A percentile compares a stretch with the other conserved stretches of the same genome.
phyloP scores from a whole-genome alignment of 2,329 filamentous ascomycete genomes.

The Gremmenia infestans region DNA sequence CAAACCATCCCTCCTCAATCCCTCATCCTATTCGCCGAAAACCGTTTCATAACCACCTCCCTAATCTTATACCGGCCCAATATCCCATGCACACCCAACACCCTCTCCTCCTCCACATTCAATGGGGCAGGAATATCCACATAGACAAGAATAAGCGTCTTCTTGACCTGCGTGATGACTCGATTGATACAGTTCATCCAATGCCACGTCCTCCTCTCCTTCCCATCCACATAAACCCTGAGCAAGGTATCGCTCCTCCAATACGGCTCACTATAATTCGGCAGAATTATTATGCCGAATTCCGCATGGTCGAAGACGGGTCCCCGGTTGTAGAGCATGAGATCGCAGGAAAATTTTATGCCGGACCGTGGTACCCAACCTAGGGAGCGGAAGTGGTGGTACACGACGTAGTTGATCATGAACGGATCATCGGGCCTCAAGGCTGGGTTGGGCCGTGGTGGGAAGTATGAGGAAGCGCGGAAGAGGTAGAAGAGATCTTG shows the following conservation, averaged over 20 bases:
- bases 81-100: constrained; percentile 54
- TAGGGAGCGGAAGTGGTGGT: constrained; percentile 92
- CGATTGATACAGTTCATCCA: constrained; percentile 88
- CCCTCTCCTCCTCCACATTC: constrained; percentile 39
- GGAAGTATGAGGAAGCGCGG: constrained; percentile 65
- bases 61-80: constrained; percentile 69
- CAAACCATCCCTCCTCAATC: neutral
- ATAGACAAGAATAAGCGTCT: constrained; percentile 84
- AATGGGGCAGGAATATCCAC: constrained; percentile 79
- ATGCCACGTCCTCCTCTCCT: constrained; percentile 59
- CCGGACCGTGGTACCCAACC: constrained; percentile 93
- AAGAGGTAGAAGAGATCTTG: constrained; percentile 57
- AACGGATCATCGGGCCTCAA: constrained; percentile 77
- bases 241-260: constrained; percentile 54
- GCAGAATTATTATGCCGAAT: constrained; percentile 80
- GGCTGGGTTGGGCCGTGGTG: constrained; percentile 41
- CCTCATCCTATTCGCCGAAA: constrained; percentile 66
- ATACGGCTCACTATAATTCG: constrained; percentile 69
- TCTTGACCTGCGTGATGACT: constrained; percentile 83
- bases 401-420: constrained; percentile 79
- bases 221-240: constrained; percentile 46
- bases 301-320: constrained; percentile 94
- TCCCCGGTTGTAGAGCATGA: constrained; percentile 87
- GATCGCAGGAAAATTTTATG: constrained; percentile 93
- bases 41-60: constrained; percentile 77